Evolutionary conservation across 257 asterid genomes (phyloP).

Genomic region (Solanum bukasovii): DNA sequence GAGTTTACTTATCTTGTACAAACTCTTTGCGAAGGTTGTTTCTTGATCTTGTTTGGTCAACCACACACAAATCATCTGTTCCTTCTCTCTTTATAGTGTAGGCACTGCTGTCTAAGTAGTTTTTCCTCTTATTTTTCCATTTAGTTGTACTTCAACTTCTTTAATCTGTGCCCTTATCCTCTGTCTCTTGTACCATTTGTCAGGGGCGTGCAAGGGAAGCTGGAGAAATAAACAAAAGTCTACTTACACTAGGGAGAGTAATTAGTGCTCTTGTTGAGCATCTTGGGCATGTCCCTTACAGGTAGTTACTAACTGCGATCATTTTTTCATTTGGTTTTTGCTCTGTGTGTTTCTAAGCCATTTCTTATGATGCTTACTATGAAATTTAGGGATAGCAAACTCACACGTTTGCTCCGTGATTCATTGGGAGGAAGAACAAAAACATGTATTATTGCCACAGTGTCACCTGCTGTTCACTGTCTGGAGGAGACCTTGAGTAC

Average conservation of each 20-base stretch:
- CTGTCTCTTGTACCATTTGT: neutral
- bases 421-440: slow-evolving; percentile 90
- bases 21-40: neutral
- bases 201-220: slow-evolving; percentile 95
- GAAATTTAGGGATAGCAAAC: slow-evolving; percentile 67
- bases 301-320: slow-evolving; percentile 22
- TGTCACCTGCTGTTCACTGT: slow-evolving; percentile 90
- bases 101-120: neutral
- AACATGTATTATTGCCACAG: slow-evolving; percentile 84
- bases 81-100: neutral
- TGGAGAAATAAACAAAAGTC: slow-evolving; percentile 87
- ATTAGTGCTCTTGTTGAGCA: slow-evolving; percentile 89
- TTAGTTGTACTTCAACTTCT: neutral
- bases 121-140: neutral
- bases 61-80: neutral
- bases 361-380: neutral
- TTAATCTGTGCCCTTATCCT: neutral
- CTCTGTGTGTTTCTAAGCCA: neutral
- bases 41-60: neutral
- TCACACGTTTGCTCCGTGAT: slow-evolving; percentile 80
- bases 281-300: slow-evolving; percentile 79
- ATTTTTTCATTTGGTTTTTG: neutral
- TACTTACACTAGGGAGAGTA: slow-evolving; percentile 82
- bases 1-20: neutral
- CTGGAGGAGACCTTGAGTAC: slow-evolving; percentile 93